These are phyloP conservation scores for Penicillium sumatraense DNA, from an alignment of 2,329 filamentous ascomycete species.

Conservation along the genomic window DNA sequence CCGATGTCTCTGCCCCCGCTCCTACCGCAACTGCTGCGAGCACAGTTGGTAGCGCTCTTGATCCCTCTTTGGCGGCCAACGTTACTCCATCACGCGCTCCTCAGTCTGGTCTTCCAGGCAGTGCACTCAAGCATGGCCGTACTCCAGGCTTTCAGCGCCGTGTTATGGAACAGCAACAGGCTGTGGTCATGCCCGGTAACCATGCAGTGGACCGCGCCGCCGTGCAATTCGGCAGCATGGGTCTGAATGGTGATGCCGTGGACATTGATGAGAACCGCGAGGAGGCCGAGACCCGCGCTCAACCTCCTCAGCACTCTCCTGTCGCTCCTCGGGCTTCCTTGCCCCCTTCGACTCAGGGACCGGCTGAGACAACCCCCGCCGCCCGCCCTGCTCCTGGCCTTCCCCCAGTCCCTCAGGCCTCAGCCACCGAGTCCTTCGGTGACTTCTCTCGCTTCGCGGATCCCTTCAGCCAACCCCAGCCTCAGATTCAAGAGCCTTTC, in stretches of 20 bases:
- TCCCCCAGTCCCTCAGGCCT: constrained; percentile 62
- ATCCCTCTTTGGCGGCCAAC: constrained; percentile 65
- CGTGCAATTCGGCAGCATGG: constrained; percentile 96
- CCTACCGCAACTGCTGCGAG: constrained; percentile 84
- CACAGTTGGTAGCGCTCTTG: constrained; percentile 84
- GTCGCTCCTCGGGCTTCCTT: constrained; percentile 84
- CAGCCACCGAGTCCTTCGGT: constrained; percentile 52
- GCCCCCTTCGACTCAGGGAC: constrained; percentile 64
- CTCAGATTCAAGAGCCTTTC: constrained; percentile 65
- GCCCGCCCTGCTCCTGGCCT: constrained; percentile 66
- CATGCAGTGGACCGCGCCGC: constrained; percentile 90
- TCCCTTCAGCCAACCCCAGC: constrained; percentile 69
- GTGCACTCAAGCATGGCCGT: constrained; percentile 74
- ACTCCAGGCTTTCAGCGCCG: constrained; percentile 82
- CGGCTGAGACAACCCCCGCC: constrained; percentile 48
- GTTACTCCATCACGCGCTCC: constrained; percentile 60
- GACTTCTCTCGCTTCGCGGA: constrained; percentile 64
- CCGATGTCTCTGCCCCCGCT: constrained; percentile 76
- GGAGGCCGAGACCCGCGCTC: constrained; percentile 90
- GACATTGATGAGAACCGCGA: constrained; percentile 95
- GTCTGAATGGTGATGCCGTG: constrained; percentile 70
- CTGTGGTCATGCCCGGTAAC: constrained; percentile 97
- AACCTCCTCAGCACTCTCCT: constrained; percentile 91
- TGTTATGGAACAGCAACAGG: constrained; percentile 92
- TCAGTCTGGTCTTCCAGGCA: constrained; percentile 76